Base-by-base conservation (phyloP, 805 yeast genomes). In the Saturnispora bothae region DNA sequence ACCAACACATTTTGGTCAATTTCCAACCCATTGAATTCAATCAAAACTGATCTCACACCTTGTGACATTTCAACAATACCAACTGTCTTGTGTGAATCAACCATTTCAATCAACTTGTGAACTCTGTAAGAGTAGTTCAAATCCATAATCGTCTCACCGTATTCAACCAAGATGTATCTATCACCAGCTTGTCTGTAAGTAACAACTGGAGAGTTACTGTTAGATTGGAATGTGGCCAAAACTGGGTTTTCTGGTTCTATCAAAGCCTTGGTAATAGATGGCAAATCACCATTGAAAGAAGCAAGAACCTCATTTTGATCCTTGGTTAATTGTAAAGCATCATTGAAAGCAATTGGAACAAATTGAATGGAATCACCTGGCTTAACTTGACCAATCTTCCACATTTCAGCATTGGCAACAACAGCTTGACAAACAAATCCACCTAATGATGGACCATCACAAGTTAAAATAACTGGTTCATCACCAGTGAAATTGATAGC, bases 401-500 rank as follows among this genome's bases (percentile, higher is more conserved):
- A 89, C 80, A 92, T 76, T 64, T 92, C 98, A 29, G 94, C 84
- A 53, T 86, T 94, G 12, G 85, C 83, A 47, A 92, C 95, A 43
- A 92, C 96, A 7, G 94, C 96, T 55, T 86, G 82, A 61, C 97
- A 89, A 25, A 89, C 96, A 54, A 89, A 92, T 1, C 98, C 98
- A 54, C 98, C 97, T 41, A 89, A 72, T 9, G 95, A 83, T 30
- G 98, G 97, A 46, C 97, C 97, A 63, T 89, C 98, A 56, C 96
- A 84, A 3, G 97, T 85, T 59, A 89, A 69, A 46, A 89, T 86
- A 25, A 89, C 98, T 1, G 97, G 97, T 61, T 89, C 97, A 62
- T 92, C 97, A 61, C 98, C 98, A 26, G 97, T 92, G 59, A 92
- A 92, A 62, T 92, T 92, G 59, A 89, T 80, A 21, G 98, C 97